Evolutionary conservation across 306 rosid species (phyloP).

Genomic region (Pachyrhizus erosus): DNA sequence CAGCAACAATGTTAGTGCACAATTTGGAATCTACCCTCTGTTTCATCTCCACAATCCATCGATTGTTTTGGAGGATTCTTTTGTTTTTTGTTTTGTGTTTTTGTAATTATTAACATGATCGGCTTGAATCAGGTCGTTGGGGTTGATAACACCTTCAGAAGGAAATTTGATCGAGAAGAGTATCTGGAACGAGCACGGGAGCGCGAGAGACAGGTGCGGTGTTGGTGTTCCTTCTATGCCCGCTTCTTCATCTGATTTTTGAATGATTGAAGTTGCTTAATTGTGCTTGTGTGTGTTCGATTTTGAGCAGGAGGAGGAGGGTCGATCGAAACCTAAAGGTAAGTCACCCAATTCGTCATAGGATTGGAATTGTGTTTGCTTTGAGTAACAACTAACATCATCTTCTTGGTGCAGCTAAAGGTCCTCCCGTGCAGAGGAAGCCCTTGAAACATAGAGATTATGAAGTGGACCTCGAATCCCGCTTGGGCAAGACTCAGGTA

Average conservation of each 20-base stretch:
- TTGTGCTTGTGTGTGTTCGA: neutral
- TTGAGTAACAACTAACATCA: slow-evolving; percentile 13
- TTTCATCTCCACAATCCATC: neutral
- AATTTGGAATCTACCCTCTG: neutral
- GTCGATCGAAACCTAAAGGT: slow-evolving; percentile 73
- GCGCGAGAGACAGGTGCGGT: slow-evolving; percentile 80
- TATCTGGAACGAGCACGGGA: slow-evolving; percentile 93
- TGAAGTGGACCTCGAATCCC: slow-evolving; percentile 95
- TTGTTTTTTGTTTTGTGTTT: too few species aligned
- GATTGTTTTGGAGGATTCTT: neutral
- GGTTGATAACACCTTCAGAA: slow-evolving; percentile 93
- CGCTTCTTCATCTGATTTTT: slow-evolving; percentile 11
- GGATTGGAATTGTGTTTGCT: neutral
- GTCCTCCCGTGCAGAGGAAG: slow-evolving; percentile 88
- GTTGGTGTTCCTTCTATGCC: neutral
- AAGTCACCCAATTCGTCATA: slow-evolving; percentile 28
- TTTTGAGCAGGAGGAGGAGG: slow-evolving; percentile 65
- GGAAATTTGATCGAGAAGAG: slow-evolving; percentile 95
- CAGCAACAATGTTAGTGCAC: slow-evolving; percentile 68
- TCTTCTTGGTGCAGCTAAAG: slow-evolving; percentile 64
- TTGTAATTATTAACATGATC: neutral
- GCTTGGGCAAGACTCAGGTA: slow-evolving; percentile 97
- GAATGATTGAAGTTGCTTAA: neutral
- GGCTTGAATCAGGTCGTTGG: slow-evolving; percentile 64
- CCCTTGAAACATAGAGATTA: slow-evolving; percentile 97